Conservation (phyloP, 1,284 basidiomycete genomes). For the Puccinia polysora region DNA sequence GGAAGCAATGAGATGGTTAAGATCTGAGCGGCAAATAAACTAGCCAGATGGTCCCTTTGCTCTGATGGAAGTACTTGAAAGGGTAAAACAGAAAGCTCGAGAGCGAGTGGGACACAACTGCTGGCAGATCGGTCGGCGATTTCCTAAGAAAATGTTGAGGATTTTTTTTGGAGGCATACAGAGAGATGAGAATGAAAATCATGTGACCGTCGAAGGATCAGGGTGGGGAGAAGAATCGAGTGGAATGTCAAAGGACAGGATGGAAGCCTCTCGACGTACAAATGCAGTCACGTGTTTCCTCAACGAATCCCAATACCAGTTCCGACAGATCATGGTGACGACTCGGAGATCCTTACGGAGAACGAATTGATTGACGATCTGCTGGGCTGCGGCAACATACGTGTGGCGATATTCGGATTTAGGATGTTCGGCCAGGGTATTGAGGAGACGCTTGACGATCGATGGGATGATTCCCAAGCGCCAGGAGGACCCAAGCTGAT, state of each 20-base stretch:
- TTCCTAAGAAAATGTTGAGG: conserved; percentile 40
- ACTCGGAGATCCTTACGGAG: not conserved
- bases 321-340: not conserved
- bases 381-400: conserved; percentile 6
- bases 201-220: not conserved
- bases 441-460: conserved; percentile 12
- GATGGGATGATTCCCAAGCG: conserved; percentile 12
- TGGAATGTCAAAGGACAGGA: not conserved
- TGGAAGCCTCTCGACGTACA: conserved; percentile 17
- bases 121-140: not conserved
- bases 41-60: not conserved
- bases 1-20: conserved; percentile 36
- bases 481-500: conserved; percentile 15
- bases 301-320: conserved; percentile 24
- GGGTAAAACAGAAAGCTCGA: conserved; percentile 26
- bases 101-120: not conserved
- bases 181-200: not conserved
- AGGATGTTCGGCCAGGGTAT: conserved; percentile 19
- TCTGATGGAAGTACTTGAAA: conserved; percentile 7
- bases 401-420: conserved; percentile 10
- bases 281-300: conserved; percentile 22
- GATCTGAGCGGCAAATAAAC: conserved; percentile 18
- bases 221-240: not conserved
- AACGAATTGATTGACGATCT: conserved; percentile 13
- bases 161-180: too few relatives aligned